These are phyloP conservation scores for Zancudomyces culisetae DNA, from an alignment of 371 early-diverging fungal genomes.

Conservation along the genomic window DNA sequence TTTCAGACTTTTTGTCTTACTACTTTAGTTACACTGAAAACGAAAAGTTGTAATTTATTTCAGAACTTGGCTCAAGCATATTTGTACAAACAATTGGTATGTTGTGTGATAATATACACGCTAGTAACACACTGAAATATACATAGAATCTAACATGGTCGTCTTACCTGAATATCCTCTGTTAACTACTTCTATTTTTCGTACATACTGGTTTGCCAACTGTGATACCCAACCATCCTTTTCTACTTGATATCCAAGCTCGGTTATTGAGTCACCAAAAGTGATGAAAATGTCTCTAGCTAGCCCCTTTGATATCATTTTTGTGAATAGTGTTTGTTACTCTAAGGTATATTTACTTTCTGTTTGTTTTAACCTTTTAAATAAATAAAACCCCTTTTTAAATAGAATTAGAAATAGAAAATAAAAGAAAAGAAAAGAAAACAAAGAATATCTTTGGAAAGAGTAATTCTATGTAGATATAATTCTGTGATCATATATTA, in stretches of 20 bases:
- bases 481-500: no score
- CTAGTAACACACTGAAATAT: background rate
- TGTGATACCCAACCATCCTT: slow-evolving; percentile 45
- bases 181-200: slow-evolving; percentile 57
- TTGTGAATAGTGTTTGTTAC: no score
- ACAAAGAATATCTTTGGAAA: no score
- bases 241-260: slow-evolving; percentile 32
- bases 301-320: no score
- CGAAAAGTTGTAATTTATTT: background rate
- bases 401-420: no score
- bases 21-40: background rate
- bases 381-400: no score
- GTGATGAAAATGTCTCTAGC: background rate
- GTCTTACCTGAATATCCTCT: slow-evolving; percentile 47
- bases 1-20: no score
- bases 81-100: background rate
- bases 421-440: no score
- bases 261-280: slow-evolving; percentile 2
- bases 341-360: no score
- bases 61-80: background rate
- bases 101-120: background rate
- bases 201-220: slow-evolving; percentile 39
- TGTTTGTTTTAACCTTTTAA: no score
- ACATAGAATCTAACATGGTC: background rate
- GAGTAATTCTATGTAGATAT: no score